Evolutionary conservation across 371 early-diverging fungal species (phyloP).

Genomic region (Rhizomucor pusillus): DNA sequence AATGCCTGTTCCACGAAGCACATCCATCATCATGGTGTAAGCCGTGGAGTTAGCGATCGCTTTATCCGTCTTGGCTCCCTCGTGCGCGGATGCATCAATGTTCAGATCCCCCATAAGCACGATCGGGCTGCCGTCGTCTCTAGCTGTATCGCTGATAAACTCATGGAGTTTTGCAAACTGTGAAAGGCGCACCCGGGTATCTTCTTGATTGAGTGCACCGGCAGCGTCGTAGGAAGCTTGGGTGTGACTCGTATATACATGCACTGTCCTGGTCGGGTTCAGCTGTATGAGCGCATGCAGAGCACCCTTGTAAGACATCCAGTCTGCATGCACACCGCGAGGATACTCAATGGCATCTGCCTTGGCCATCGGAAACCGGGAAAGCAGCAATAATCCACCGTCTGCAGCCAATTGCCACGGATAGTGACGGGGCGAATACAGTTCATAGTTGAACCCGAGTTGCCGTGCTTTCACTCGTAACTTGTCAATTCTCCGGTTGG

Average conservation of each 20-base stretch:
- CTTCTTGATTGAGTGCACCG: constrained; percentile 42
- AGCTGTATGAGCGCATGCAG: constrained; percentile 70
- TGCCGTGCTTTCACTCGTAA: constrained; percentile 61
- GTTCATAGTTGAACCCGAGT: constrained; percentile 62
- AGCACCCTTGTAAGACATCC: constrained; percentile 77
- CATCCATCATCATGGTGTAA: constrained; percentile 64
- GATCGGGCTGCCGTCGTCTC: constrained; percentile 41
- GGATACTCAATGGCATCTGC: constrained; percentile 57
- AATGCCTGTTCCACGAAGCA: constrained; percentile 60
- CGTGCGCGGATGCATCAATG: constrained; percentile 56
- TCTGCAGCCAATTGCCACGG: constrained; percentile 68
- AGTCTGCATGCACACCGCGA: constrained; percentile 69
- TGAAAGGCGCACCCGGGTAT: constrained; percentile 50
- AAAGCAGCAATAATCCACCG: constrained; percentile 77
- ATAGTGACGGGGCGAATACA: constrained; percentile 54
- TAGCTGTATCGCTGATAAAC: constrained; percentile 54
- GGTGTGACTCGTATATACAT: constrained; percentile 82
- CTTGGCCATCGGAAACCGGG: constrained; percentile 65
- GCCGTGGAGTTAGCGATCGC: constrained; percentile 49
- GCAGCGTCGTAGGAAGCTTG: constrained; percentile 68
- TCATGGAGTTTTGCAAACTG: constrained; percentile 62
- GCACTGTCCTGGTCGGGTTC: constrained; percentile 42
- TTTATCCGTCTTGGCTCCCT: constrained; percentile 16
- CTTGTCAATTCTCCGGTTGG: constrained; percentile 51
- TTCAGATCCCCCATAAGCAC: constrained; percentile 76